Evolutionary conservation across 305 asterid species (phyloP).

Genomic region (Fraxinus albicans): DNA sequence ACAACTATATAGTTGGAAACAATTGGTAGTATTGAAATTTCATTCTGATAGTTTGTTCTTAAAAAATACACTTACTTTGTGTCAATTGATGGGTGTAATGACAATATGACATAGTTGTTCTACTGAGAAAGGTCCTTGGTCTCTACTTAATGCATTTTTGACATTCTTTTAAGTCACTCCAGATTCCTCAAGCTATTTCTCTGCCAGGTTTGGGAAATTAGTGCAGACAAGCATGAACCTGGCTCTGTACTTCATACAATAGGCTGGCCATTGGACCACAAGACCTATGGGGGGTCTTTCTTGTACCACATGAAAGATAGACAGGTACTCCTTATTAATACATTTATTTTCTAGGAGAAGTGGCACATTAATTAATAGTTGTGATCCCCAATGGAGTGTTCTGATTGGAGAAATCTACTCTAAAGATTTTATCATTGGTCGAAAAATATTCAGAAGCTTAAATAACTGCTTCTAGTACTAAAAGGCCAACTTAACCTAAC

Average conservation of each 20-base stretch:
- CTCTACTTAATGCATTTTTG: neutral
- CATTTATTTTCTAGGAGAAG: constrained; percentile 3
- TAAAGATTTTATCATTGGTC: neutral
- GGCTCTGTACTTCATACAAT: constrained; percentile 89
- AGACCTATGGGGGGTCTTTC: constrained; percentile 95
- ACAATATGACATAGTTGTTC: neutral
- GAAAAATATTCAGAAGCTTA: neutral
- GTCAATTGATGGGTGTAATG: neutral
- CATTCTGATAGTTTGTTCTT: neutral
- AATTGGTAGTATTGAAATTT: neutral
- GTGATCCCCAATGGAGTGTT: neutral
- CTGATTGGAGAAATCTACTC: constrained; percentile 2
- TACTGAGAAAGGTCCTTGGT: neutral
- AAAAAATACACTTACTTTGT: neutral
- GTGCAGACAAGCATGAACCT: constrained; percentile 65
- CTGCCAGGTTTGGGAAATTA: constrained; percentile 93
- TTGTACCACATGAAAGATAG: constrained; percentile 93
- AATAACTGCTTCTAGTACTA: neutral
- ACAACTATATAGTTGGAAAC: neutral
- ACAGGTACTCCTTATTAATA: constrained; percentile 49
- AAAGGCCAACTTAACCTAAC: neutral
- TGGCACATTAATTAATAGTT: neutral
- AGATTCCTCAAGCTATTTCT: constrained; percentile 20
- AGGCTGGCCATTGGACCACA: constrained; percentile 95
- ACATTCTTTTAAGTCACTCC: constrained; percentile 3